Evolutionary conservation across 352 stramenopile species (phyloP).

Genomic region (Phytophthora pluvialis): DNA sequence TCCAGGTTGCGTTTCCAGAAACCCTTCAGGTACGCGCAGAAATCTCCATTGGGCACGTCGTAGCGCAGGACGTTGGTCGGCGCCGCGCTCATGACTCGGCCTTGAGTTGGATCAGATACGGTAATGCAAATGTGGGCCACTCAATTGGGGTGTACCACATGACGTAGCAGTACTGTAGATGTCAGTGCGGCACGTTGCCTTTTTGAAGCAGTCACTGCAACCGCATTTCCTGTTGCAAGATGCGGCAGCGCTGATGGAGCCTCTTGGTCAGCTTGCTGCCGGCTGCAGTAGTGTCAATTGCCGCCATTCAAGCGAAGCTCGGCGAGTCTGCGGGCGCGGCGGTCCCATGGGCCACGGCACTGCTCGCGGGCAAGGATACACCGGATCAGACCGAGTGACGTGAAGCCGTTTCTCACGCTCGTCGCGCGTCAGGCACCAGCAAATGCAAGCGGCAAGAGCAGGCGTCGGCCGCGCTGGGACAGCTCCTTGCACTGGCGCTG

Average conservation of each 20-base stretch:
- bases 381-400: constrained; percentile 25
- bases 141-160: neutral
- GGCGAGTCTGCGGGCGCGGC: neutral
- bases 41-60: constrained; percentile 69
- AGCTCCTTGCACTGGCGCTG: constrained; percentile 25
- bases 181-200: constrained; percentile 11
- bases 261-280: constrained; percentile 1
- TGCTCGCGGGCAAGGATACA: constrained; percentile 35
- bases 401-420: constrained; percentile 40
- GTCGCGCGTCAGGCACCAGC: constrained; percentile 16
- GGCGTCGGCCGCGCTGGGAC: neutral
- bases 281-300: neutral
- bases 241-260: neutral
- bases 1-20: constrained; percentile 88
- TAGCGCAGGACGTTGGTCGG: constrained; percentile 51
- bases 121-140: neutral
- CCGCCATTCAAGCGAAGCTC: neutral
- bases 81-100: constrained; percentile 26
- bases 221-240: neutral
- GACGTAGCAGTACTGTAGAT: constrained; percentile 22
- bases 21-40: constrained; percentile 72
- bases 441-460: constrained; percentile 4
- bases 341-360: constrained; percentile 20
- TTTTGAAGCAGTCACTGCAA: neutral
- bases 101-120: neutral